Conservation (phyloP, 1,139 yeast species). For the Zygoascus hellenicus region DNA sequence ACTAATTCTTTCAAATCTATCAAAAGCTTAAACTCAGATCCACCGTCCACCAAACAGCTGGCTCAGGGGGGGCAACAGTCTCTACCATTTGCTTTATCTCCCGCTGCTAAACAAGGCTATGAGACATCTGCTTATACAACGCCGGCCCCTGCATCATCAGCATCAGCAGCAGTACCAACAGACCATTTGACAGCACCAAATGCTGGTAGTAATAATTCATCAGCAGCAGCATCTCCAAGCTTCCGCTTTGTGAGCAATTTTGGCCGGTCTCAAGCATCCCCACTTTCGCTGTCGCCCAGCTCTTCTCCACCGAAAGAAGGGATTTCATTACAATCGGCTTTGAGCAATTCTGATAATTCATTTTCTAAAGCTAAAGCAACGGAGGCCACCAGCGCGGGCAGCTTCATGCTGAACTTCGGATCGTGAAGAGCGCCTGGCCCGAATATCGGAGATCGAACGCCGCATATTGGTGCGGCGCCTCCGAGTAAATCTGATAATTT, state of each 20-base stretch:
- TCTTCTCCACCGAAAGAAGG: background rate
- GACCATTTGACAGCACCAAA: background rate
- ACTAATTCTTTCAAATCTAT: background rate
- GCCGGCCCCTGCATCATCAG: no score
- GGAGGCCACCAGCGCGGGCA: background rate
- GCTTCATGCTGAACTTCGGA: conserved; percentile 11
- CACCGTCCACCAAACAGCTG: background rate
- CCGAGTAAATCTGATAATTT: conserved; percentile 4
- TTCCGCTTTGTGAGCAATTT: background rate
- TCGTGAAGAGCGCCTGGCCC: background rate
- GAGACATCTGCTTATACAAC: no score
- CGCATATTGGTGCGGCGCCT: background rate
- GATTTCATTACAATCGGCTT: no score
- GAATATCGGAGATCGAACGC: no score
- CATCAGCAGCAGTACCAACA: background rate
- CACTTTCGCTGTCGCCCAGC: background rate
- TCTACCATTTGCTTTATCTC: background rate
- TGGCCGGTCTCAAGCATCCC: conserved; percentile 1
- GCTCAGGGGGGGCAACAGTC: background rate
- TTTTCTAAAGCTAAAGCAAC: background rate
- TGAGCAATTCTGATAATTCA: no score
- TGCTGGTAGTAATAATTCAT: background rate
- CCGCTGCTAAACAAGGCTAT: background rate
- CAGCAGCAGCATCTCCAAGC: background rate
- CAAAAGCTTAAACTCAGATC: background rate